Evolutionary conservation across 2,329 filamentous ascomycete species (phyloP), one percentile per base, ranked within the genome.

Genomic region (Pseudogymnoascus sp.): DNA sequence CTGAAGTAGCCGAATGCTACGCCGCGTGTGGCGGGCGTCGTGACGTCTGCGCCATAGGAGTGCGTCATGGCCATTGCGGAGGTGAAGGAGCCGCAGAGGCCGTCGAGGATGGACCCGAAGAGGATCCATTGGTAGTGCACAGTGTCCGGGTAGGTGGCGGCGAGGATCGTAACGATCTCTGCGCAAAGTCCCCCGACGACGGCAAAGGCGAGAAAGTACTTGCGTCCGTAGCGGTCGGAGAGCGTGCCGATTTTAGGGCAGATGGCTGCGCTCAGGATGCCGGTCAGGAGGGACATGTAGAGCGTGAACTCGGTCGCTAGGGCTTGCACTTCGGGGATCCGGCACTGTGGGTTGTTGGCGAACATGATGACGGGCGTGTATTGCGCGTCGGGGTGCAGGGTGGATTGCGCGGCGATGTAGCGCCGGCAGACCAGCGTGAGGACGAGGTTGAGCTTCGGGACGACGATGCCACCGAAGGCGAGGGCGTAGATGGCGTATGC

Each of bases 1-100:
- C 97, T 91, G 69, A 97, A 88, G 72, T 92, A 93, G 6, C 91
- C 92, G 73, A 97, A 94, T 4, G 87, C 85, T 6, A 96, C 89
- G 64, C 88, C 90, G 19, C 94, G 86, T 70, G 84, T 85, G 31
- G 89, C 88, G 0, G 92, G 90, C 3, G 89, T 80, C 0, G 92
- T 93, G 74, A 91, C 96, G 74, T 99, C 94, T 41, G 91, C 87
- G 11, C 90, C 88, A 74, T 97, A 99, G 0, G 93, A 91, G 73
- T 95, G 88, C 21, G 85, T 87, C 19, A 88, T 78, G 52, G 88
- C 86, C 78, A 89, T 89, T 29, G 88, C 88, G 0, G 91, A 85
- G 1, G 92, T 96, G 72, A 97, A 96, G 0, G 92, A 96, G 6
- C 94, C 94, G 8, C 86, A 86, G 4, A 96, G 71, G 4, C 94